phyloP scores from a whole-genome alignment of 108 stramenopile species.

The Nannochloropsis salina region DNA sequence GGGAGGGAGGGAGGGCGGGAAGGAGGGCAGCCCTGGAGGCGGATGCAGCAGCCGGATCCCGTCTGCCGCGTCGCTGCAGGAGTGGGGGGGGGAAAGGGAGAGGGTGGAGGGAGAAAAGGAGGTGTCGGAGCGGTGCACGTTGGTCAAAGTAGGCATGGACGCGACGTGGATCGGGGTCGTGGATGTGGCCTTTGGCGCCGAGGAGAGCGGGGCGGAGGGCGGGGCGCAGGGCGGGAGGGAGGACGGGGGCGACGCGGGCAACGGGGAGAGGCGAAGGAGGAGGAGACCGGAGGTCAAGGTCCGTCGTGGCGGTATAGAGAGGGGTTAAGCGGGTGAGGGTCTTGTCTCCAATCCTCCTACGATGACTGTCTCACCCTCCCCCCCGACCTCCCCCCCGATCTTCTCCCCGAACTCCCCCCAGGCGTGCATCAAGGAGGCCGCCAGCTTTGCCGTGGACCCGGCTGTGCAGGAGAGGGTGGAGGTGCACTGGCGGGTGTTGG shows the following conservation, averaged over 20 bases:
- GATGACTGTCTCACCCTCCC: neutral
- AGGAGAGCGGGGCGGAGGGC: neutral
- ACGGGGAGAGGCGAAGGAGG: neutral
- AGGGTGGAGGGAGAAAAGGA: neutral
- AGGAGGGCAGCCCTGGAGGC: neutral
- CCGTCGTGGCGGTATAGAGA: neutral
- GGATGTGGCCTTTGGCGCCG: neutral
- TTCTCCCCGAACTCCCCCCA: neutral
- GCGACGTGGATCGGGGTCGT: neutral
- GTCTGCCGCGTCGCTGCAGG: neutral
- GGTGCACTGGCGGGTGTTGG: neutral
- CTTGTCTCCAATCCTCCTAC: neutral
- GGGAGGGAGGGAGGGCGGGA: neutral
- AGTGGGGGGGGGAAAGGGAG: neutral
- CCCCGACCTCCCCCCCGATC: neutral
- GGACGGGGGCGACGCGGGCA: neutral
- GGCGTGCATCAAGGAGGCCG: neutral
- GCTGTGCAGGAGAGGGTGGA: neutral
- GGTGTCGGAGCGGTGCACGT: neutral
- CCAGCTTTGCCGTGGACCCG: neutral
- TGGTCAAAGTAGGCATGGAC: neutral
- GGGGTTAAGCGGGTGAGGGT: neutral
- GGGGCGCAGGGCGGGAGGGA: neutral
- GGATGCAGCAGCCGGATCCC: neutral
- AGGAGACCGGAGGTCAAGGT: neutral